phyloP scores from a whole-genome alignment of 768 basidiomycete species.

The Imleria badia region DNA sequence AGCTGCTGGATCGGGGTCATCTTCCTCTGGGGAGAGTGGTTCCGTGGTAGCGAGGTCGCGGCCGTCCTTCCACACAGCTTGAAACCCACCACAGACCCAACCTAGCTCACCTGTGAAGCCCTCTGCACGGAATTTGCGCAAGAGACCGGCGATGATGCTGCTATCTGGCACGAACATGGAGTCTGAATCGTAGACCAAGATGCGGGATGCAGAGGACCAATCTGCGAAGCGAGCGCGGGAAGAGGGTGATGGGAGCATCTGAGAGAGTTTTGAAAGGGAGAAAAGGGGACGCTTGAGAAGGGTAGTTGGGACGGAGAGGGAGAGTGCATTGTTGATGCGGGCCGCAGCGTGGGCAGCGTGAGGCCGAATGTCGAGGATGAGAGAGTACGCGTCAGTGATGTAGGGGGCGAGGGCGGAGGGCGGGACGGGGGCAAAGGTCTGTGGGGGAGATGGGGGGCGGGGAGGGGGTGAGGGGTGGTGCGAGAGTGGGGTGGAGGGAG shows the following conservation, averaged over 20 bases:
- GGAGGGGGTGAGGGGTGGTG: neutral
- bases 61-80: constrained; percentile 58
- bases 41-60: constrained; percentile 52
- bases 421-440: constrained; percentile 21
- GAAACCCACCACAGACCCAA: constrained; percentile 85
- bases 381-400: constrained; percentile 38
- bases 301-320: constrained; percentile 90
- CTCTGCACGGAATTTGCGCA: constrained; percentile 70
- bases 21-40: constrained; percentile 49
- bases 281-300: constrained; percentile 90
- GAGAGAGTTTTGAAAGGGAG: constrained; percentile 70
- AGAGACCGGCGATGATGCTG: constrained; percentile 67
- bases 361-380: constrained; percentile 88
- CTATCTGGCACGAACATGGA: constrained; percentile 57
- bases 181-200: constrained; percentile 88
- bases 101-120: constrained; percentile 61
- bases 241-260: constrained; percentile 70
- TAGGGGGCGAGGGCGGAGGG: constrained; percentile 33
- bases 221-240: constrained; percentile 58
- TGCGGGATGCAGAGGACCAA: constrained; percentile 58
- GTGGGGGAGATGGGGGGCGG: constrained; percentile 2
- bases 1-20: constrained; percentile 40
- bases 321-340: constrained; percentile 69
- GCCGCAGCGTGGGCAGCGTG: constrained; percentile 69
- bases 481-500: constrained; percentile 1